Evolutionary conservation across 306 rosid species (phyloP).

Genomic region (Quercus suber): DNA sequence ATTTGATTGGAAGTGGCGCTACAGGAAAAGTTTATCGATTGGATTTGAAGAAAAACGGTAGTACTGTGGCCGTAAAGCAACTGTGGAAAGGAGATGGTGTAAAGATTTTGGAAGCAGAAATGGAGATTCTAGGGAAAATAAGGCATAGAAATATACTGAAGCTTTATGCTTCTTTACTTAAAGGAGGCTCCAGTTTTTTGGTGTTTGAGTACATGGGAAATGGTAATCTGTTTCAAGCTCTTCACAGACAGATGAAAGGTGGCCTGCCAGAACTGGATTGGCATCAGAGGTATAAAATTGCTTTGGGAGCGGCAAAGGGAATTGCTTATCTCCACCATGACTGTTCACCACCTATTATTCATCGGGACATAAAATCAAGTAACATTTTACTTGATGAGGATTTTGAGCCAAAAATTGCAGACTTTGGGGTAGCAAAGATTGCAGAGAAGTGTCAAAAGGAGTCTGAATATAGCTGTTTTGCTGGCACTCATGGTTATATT

Average conservation of each 20-base stretch:
- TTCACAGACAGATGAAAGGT: constrained; percentile 56
- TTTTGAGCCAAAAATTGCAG: constrained; percentile 88
- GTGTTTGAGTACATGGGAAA: constrained; percentile 90
- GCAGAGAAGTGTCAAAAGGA: constrained; percentile 50
- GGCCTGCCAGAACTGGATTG: constrained; percentile 63
- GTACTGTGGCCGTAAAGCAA: constrained; percentile 76
- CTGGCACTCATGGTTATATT: constrained; percentile 93
- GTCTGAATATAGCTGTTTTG: constrained; percentile 59
- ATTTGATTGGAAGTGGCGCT: constrained; percentile 83
- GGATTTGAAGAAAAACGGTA: constrained; percentile 49
- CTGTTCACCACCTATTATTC: constrained; percentile 77
- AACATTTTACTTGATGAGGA: constrained; percentile 79
- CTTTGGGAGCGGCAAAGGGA: constrained; percentile 87
- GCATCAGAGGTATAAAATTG: constrained; percentile 75
- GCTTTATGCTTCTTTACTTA: constrained; percentile 81
- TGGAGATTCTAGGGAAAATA: constrained; percentile 82
- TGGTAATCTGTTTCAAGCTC: constrained; percentile 81
- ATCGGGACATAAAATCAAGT: constrained; percentile 88
- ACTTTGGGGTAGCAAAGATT: constrained; percentile 89
- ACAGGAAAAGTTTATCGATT: constrained; percentile 89
- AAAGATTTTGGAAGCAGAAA: constrained; percentile 79
- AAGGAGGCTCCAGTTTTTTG: constrained; percentile 63
- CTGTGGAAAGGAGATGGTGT: constrained; percentile 60
- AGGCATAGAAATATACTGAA: constrained; percentile 84
- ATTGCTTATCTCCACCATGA: constrained; percentile 94